These are phyloP conservation scores for Daphne laureola DNA, from an alignment of 441 rosid genomes.

Conservation along the genomic window DNA sequence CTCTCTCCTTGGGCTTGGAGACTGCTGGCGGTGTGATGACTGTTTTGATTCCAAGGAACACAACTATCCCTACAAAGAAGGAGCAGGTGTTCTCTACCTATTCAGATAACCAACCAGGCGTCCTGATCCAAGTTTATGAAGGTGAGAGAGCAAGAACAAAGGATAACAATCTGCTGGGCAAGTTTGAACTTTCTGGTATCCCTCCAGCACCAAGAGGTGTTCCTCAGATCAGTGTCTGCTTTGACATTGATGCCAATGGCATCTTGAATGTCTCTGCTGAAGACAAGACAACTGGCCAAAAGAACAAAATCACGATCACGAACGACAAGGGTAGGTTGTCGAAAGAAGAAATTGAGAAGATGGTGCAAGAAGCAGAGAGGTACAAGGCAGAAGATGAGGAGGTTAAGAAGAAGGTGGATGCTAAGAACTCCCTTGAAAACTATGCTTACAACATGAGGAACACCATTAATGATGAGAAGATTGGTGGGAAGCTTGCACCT, in stretches of 20 bases:
- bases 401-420: slow-evolving; percentile 48
- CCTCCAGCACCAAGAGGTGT: slow-evolving; percentile 43
- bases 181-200: slow-evolving; percentile 44
- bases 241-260: slow-evolving; percentile 41
- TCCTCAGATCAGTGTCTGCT: slow-evolving; percentile 35
- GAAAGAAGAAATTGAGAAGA: slow-evolving; percentile 44
- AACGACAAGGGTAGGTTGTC: slow-evolving; percentile 47
- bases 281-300: slow-evolving; percentile 43
- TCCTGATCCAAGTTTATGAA: slow-evolving; percentile 46
- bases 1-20: slow-evolving; percentile 33
- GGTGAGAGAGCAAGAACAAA: slow-evolving; percentile 46
- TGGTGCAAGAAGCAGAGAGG: slow-evolving; percentile 48
- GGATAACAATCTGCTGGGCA: slow-evolving; percentile 47
- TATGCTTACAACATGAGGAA: slow-evolving; percentile 48
- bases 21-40: slow-evolving; percentile 43
- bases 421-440: slow-evolving; percentile 39
- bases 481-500: slow-evolving; percentile 27
- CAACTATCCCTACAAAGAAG: slow-evolving; percentile 34
- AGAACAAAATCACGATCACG: slow-evolving; percentile 48
- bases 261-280: slow-evolving; percentile 45
- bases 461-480: slow-evolving; percentile 38
- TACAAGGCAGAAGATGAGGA: slow-evolving; percentile 44
- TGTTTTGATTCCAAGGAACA: slow-evolving; percentile 32
- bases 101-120: slow-evolving; percentile 48
- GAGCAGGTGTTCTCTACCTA: slow-evolving; percentile 41